Evolutionary conservation across 2,329 filamentous ascomycete species (phyloP), one percentile per base, ranked within the genome.

Genomic region (Xylariales sp.): DNA sequence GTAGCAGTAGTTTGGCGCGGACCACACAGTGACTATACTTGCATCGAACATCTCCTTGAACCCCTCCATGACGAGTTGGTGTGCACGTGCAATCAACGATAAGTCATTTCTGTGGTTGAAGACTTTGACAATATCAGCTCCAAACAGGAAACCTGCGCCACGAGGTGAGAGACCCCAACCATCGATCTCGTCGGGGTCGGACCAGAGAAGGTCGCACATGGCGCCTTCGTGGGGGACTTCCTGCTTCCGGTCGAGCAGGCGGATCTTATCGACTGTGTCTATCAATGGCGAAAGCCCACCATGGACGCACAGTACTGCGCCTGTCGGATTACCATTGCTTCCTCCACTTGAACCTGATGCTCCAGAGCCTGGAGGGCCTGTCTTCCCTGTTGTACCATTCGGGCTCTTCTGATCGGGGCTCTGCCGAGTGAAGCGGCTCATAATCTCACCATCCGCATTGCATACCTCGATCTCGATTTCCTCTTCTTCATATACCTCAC

Each of bases 21-120:
- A 94, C 91, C 93, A 98, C n/a, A 98, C 93, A 0, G 93, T 98
- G 31, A 97, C 93, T 49, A 98, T 96, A 35, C 83, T 88, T 11
- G 82, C 85, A 59, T 95, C 88, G 58, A 97, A 98, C 90, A 97
- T 97, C 62, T 97, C 93, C 68, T 97, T 97, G 65, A 96, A 98
- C 0, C 93, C 93, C 62, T 98, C 93, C 93, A 97, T 98, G 50
- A 98, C 93, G 16, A 98, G 80, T 63, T 98, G 93, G 60, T 98
- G 93, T 1, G 93, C 93, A 42, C 93, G 81, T 14, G 91, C 93
- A 50, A 98, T 93, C 39, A 98, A 75, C 16, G 84, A 88, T 20
- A 98, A 76, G 58, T 95, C 88, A 62, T 98, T 98, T 44, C 82
- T 80, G 64, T 96, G 84, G 66, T 97, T 98, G 70, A 98, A 98